Evolutionary conservation across 108 stramenopile species (phyloP).

Genomic region (Epithemia pelagica): DNA sequence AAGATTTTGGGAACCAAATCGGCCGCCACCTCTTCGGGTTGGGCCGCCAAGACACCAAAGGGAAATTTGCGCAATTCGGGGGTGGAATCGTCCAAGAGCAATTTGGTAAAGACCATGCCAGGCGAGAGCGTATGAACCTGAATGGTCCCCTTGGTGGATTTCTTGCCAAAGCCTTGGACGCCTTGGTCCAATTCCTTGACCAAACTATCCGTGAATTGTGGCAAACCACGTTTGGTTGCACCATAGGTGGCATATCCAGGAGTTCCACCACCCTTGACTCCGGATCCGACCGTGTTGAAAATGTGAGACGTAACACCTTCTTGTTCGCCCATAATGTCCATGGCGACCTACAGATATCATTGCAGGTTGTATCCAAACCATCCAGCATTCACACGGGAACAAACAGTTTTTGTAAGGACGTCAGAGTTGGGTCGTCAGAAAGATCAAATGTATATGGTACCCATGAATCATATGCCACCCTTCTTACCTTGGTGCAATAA

Average conservation of each 20-base stretch:
- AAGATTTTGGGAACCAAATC: conserved; percentile 90
- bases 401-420: too few relatives aligned
- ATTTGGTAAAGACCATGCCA: conserved; percentile 90
- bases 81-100: conserved; percentile 85
- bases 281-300: conserved; percentile 88
- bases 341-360: too few relatives aligned
- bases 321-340: conserved; percentile 83
- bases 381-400: too few relatives aligned
- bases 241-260: conserved; percentile 91
- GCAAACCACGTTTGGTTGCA: conserved; percentile 87
- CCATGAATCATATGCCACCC: too few relatives aligned
- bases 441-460: too few relatives aligned
- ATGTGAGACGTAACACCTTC: conserved; percentile 75
- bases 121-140: conserved; percentile 84
- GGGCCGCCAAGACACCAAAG: conserved; percentile 86
- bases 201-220: conserved; percentile 79
- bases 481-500: conserved; percentile 63
- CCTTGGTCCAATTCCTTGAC: conserved; percentile 84
- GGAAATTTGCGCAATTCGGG: conserved; percentile 90
- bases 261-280: conserved; percentile 89
- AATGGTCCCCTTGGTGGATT: conserved; percentile 60
- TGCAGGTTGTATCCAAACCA: too few relatives aligned
- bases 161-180: conserved; percentile 82
- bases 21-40: conserved; percentile 86
- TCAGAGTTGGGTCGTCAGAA: too few relatives aligned